Evolutionary conservation across 2,329 filamentous ascomycete species (phyloP), one percentile per base, ranked within the genome.

Genomic region (Arthrobotrys pseudoclavata): DNA sequence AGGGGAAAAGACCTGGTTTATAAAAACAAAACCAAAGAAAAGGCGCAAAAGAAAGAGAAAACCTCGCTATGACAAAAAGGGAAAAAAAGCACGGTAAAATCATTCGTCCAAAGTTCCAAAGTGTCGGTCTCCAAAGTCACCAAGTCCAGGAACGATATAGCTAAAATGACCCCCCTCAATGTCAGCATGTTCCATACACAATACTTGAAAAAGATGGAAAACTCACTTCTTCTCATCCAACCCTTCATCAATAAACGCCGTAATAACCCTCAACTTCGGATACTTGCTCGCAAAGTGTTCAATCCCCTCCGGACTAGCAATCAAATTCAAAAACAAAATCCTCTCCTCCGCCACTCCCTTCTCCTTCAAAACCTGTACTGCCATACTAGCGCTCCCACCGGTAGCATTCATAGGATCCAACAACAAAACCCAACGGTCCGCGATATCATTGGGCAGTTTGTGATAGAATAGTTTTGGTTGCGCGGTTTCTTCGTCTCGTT

Each of bases 321-420:
- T 97, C 78, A 99, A 86, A 84, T 99, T 99, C 74, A 99, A 87
- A 86, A 99, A 99, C 45, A 98, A 86, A 79, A 99, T 99, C 72
- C 92, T 91, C 80, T 98, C 93, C 85, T 98, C 96, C 0, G 94
- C 94, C 4, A 99, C 96, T 34, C 96, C 96, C 80, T 92, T 91
- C 45, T 90, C 90, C 83, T 92, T 96, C 80, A 99, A 87, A 2
- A 97, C 93, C 80, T 98, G 93, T 18, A 98, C 94, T 31, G 96
- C 96, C 92, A 99, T 97, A 71, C 94, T 96, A 64, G 96, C 96
- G 72, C 94, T 97, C 55, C 96, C 96, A 81, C 95, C 94, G 81
- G 96, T 99, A 72, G 96, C 96, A 85, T 99, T 94, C 96, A 99
- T 99, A n/a, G 96, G 96, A 83, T 99, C 96, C 53, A 99, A 86